These are phyloP conservation scores for Penicillium glabrum DNA, from an alignment of 2,329 filamentous ascomycete species.

Conservation along the genomic window DNA sequence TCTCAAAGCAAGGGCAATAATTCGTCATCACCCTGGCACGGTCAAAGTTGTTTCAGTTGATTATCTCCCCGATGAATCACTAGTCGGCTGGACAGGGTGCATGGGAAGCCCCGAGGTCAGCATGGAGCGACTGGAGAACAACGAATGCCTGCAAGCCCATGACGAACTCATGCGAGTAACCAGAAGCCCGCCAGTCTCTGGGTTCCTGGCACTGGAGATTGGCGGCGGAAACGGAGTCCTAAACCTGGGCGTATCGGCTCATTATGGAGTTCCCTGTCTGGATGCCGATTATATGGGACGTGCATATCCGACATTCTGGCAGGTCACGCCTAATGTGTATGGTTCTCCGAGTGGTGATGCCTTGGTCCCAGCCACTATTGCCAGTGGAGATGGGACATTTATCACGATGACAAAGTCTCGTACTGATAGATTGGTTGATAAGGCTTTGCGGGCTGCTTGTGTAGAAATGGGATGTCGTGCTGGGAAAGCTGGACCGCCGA, in stretches of 20 bases:
- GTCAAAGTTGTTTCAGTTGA: constrained; percentile 54
- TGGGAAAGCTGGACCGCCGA: constrained; percentile 17
- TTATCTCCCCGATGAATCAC: constrained; percentile 52
- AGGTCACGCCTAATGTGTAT: constrained; percentile 47
- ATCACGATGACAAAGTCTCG: constrained; percentile 46
- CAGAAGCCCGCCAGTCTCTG: constrained; percentile 48
- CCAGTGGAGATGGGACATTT: constrained; percentile 52
- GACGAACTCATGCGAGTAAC: constrained; percentile 55
- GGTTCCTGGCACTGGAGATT: constrained; percentile 64
- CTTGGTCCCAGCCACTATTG: constrained; percentile 47
- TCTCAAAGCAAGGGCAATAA: constrained; percentile 14
- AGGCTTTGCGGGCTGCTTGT: constrained; percentile 53
- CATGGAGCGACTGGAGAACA: constrained; percentile 60
- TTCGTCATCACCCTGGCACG: constrained; percentile 29
- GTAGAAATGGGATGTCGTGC: constrained; percentile 55
- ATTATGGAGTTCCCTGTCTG: constrained; percentile 50
- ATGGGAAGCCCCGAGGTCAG: constrained; percentile 61
- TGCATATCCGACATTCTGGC: constrained; percentile 49
- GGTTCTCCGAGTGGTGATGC: constrained; percentile 28
- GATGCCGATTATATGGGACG: constrained; percentile 50
- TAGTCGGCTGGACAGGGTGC: constrained; percentile 55
- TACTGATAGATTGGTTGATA: constrained; percentile 49
- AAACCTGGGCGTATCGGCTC: constrained; percentile 54
- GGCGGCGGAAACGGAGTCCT: constrained; percentile 66
- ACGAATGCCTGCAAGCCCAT: constrained; percentile 49